Conservation (phyloP, 805 yeast genomes). For the Saccharomycopsis microspora region DNA sequence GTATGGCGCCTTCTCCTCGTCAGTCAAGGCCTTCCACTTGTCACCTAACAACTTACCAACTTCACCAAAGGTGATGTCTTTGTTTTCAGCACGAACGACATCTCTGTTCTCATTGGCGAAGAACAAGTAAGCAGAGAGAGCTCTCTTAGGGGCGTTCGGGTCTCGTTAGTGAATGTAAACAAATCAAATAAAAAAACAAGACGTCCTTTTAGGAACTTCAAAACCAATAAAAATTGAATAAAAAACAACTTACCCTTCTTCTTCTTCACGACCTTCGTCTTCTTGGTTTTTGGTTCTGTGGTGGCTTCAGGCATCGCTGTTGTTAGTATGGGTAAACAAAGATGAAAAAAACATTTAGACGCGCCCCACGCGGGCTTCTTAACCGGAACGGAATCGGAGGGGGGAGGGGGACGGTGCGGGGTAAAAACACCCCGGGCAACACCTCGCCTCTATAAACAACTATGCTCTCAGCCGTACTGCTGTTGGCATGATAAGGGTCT, state of each 20-base stretch:
- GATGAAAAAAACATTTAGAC: neutral
- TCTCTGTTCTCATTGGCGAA: conserved; percentile 98
- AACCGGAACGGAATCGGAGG: too few relatives aligned
- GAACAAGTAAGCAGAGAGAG: conserved; percentile 97
- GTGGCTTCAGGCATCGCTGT: conserved; percentile 17
- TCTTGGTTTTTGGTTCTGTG: conserved; percentile 28
- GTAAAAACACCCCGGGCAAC: too few relatives aligned
- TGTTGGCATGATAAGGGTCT: too few relatives aligned
- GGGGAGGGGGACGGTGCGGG: too few relatives aligned
- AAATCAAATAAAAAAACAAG: neutral
- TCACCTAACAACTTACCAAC: conserved; percentile 94
- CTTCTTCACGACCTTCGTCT: conserved; percentile 27
- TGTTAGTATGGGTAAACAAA: conserved; percentile 1
- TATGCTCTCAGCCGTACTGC: too few relatives aligned
- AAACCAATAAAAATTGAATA: neutral
- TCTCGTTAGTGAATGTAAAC: conserved; percentile 26
- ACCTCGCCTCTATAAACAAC: too few relatives aligned
- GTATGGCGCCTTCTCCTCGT: conserved; percentile 80
- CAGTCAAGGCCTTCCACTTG: conserved; percentile 85
- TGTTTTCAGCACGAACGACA: conserved; percentile 89
- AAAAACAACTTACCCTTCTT: conserved; percentile 25
- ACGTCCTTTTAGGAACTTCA: neutral
- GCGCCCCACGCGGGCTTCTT: too few relatives aligned
- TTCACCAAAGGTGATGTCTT: conserved; percentile 91
- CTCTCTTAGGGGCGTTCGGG: conserved; percentile 99